Conservation (phyloP, 257 asterid genomes). For the Ilex aquifolium region DNA sequence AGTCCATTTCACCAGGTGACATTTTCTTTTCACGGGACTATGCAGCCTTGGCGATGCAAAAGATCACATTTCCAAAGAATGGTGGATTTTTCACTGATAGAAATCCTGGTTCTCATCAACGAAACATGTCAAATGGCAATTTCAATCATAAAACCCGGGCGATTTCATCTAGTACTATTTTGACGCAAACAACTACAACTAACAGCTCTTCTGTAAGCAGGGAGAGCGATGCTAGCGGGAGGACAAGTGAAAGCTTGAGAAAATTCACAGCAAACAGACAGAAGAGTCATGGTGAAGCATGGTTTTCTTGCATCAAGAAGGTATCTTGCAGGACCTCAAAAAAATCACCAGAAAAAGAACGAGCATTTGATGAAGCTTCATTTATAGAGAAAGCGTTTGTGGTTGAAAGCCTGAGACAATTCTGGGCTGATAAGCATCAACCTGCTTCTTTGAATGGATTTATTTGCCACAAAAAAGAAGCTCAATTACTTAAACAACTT, state of each 20-base stretch:
- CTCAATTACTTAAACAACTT: conserved; percentile 54
- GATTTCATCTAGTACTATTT: conserved; percentile 13
- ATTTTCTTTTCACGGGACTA: conserved; percentile 54
- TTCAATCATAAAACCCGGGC: conserved; percentile 18
- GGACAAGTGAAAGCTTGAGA: conserved; percentile 45
- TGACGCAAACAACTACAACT: conserved; percentile 20
- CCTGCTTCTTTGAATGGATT: conserved; percentile 54
- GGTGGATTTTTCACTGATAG: conserved; percentile 13
- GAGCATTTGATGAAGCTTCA: conserved; percentile 55
- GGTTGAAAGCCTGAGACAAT: conserved; percentile 59
- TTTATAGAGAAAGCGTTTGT: conserved; percentile 64
- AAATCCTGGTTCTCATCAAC: conserved; percentile 18
- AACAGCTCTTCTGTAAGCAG: conserved; percentile 35
- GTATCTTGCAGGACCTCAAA: conserved; percentile 50
- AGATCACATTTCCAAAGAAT: conserved; percentile 12
- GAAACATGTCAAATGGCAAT: conserved; percentile 9
- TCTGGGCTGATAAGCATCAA: conserved; percentile 83
- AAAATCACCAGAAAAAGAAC: conserved; percentile 54
- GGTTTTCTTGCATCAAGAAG: conserved; percentile 69
- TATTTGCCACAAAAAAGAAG: conserved; percentile 74
- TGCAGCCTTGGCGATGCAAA: conserved; percentile 19
- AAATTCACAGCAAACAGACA: conserved; percentile 49
- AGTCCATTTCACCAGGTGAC: conserved; percentile 58
- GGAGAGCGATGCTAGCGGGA: conserved; percentile 51
- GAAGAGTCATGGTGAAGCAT: conserved; percentile 46